Percentiles rank a stretch among this genome's conserved stretches.
Evolutionary conservation across 805 yeast genomes (phyloP).

Genomic region (Teunomyces atbi): DNA sequence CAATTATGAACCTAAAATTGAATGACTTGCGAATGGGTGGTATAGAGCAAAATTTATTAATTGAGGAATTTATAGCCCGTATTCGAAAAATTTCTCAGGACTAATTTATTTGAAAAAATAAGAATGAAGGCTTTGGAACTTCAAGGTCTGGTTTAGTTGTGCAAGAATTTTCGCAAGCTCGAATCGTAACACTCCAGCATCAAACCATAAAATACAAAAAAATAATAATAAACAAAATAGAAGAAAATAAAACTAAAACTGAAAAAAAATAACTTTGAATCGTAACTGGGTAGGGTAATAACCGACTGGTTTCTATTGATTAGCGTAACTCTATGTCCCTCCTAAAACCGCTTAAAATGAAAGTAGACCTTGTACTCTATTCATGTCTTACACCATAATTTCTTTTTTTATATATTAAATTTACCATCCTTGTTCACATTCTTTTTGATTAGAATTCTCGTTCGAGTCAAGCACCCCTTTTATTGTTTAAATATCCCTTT

Average conservation of each 20-base stretch:
- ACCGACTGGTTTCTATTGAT: not conserved
- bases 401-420: not conserved
- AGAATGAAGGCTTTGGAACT: not conserved
- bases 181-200: not conserved
- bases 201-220: not conserved
- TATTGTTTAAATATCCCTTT: not conserved
- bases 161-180: not conserved
- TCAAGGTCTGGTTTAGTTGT: not conserved
- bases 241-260: slow-evolving; percentile 1
- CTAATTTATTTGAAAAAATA: not conserved
- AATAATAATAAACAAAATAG: not conserved
- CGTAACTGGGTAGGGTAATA: not conserved
- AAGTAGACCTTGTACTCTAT: too few relatives aligned
- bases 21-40: slow-evolving; percentile 64
- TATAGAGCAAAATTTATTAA: slow-evolving; percentile 58
- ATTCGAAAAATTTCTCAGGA: slow-evolving; percentile 19
- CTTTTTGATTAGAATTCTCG: too few relatives aligned
- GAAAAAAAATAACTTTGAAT: not conserved
- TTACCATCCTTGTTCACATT: too few relatives aligned
- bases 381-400: not conserved
- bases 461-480: not conserved
- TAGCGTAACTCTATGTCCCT: not conserved
- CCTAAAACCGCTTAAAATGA: not conserved
- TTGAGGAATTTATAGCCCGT: slow-evolving; percentile 64
- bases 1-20: slow-evolving; percentile 60